Evolutionary conservation across 2,329 filamentous ascomycete species (phyloP).

Genomic region (Phaeosphaeria sp.): DNA sequence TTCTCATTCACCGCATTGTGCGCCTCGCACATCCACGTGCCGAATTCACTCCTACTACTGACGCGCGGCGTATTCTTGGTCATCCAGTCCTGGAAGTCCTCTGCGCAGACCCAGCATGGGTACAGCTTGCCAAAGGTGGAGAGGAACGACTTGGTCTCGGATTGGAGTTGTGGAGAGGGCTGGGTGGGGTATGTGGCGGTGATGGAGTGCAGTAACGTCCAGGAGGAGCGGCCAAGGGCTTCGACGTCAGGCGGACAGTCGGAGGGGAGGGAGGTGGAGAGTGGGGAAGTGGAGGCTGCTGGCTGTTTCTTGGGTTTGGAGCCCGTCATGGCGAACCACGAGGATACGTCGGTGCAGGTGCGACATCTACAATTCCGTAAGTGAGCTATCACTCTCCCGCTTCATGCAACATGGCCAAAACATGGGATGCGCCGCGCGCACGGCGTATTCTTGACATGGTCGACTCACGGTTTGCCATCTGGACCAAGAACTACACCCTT

Average conservation of each 20-base stretch:
- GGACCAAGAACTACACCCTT: conserved; percentile 78
- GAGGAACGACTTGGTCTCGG: conserved; percentile 79
- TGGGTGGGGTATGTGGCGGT: conserved; percentile 81
- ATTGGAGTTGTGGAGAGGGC: conserved; percentile 73
- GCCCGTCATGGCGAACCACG: conserved; percentile 65
- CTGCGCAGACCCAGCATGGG: conserved; percentile 93
- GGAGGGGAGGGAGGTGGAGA: conserved; percentile 73
- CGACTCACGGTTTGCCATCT: conserved; percentile 82
- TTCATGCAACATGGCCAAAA: too few species aligned
- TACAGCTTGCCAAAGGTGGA: conserved; percentile 83
- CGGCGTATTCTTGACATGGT: conserved; percentile 18
- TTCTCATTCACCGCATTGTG: conserved; percentile 90
- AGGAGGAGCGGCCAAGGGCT: conserved; percentile 81
- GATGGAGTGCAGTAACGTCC: conserved; percentile 93
- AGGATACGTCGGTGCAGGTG: conserved; percentile 68
- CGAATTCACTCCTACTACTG: conserved; percentile 69
- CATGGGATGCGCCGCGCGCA: background rate
- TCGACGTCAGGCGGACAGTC: conserved; percentile 95
- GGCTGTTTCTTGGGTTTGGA: conserved; percentile 40
- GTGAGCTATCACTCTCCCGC: background rate
- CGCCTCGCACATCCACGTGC: conserved; percentile 81
- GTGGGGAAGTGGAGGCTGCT: conserved; percentile 57
- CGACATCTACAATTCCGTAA: conserved; percentile 63
- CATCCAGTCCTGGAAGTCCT: conserved; percentile 88
- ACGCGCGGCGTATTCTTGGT: conserved; percentile 70